Evolutionary conservation across 129 eudicot species (phyloP).

Genomic region (Solidago caesia): DNA sequence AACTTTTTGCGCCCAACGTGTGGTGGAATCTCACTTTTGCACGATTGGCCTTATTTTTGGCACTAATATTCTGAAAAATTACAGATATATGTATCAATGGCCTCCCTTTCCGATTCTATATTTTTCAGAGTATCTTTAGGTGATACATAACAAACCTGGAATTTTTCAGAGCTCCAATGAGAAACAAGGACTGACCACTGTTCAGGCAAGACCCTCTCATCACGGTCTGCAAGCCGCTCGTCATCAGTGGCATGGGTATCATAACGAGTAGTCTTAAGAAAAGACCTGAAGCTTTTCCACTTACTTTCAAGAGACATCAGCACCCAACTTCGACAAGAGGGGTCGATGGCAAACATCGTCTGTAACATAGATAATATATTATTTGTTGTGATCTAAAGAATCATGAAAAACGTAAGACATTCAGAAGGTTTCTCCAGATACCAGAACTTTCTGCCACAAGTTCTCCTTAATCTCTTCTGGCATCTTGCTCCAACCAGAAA

Average conservation of each 20-base stretch:
- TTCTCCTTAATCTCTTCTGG: constrained; percentile 54
- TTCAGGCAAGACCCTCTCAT: constrained; percentile 56
- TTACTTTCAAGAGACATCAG: constrained; percentile 48
- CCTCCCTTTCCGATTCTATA: not conserved
- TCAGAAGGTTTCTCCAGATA: constrained; percentile 11
- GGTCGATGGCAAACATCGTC: constrained; percentile 54
- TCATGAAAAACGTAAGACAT: not conserved
- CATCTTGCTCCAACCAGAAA: constrained; percentile 49
- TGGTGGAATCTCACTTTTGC: constrained; percentile 35
- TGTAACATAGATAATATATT: constrained; percentile 18
- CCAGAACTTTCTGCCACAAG: constrained; percentile 69
- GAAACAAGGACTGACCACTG: constrained; percentile 56
- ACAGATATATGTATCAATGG: not conserved
- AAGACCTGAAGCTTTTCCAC: constrained; percentile 56
- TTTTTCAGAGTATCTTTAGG: not conserved
- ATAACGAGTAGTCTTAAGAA: constrained; percentile 43
- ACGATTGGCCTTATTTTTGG: constrained; percentile 56
- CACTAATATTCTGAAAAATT: constrained; percentile 39
- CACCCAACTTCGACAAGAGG: constrained; percentile 47
- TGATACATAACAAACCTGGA: constrained; percentile 33
- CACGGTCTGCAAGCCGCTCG: constrained; percentile 56
- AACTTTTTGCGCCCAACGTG: constrained; percentile 59
- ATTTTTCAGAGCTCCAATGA: constrained; percentile 48
- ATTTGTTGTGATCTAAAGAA: not conserved
- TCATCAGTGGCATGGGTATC: constrained; percentile 44